Conservation (phyloP, 2,329 filamentous ascomycete species). For the Exophiala sp. region DNA sequence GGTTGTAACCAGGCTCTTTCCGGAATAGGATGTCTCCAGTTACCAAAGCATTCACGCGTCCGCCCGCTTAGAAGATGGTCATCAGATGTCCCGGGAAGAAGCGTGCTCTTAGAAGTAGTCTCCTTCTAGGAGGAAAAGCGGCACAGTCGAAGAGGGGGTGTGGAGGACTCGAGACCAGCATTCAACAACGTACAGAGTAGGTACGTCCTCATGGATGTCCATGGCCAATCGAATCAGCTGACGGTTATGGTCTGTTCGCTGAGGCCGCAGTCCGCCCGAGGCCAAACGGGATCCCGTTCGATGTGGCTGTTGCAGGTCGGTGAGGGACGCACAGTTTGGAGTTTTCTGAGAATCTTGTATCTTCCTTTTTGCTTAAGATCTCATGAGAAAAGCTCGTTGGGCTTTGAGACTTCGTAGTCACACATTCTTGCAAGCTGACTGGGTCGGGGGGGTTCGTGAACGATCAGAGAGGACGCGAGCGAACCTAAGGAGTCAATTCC, state of each 20-base stretch:
- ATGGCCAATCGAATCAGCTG: constrained; percentile 21
- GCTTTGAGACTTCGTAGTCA: background rate
- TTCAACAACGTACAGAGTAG: background rate
- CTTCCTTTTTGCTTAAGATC: background rate
- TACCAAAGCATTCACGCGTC: background rate
- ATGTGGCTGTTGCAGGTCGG: background rate
- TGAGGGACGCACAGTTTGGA: background rate
- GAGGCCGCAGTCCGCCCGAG: constrained; percentile 1
- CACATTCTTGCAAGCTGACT: too few species aligned
- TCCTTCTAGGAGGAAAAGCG: background rate
- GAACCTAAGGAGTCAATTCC: constrained; percentile 20
- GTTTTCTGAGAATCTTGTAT: background rate
- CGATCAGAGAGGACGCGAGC: constrained; percentile 2
- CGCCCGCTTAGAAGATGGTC: background rate
- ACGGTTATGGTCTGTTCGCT: constrained; percentile 6
- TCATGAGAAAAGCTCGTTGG: background rate
- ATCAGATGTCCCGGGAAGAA: background rate
- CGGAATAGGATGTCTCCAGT: background rate
- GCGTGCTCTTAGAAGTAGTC: background rate
- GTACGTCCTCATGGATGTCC: background rate
- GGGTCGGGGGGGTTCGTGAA: background rate
- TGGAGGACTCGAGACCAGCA: background rate
- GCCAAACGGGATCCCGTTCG: background rate
- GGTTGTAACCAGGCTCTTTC: background rate
- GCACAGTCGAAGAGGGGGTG: background rate